phyloP scores from a whole-genome alignment of 2,329 filamentous ascomycete species.

The Pseudocercospora fijiensis region DNA sequence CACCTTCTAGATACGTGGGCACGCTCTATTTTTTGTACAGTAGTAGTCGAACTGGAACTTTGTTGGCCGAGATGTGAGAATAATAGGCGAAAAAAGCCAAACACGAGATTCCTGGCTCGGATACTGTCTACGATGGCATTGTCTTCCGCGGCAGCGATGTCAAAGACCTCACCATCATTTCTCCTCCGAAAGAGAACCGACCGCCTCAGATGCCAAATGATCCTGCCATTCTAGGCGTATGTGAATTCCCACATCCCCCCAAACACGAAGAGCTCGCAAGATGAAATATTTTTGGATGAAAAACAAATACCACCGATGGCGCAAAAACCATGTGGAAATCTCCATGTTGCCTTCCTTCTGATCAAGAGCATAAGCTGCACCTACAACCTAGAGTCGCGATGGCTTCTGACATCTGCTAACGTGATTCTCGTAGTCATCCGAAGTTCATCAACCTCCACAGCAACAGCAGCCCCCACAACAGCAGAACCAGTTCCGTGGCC shows the following conservation, averaged over 20 bases:
- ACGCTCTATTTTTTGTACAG: no score
- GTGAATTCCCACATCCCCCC: conserved; percentile 46
- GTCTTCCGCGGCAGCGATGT: conserved; percentile 98
- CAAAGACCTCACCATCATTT: conserved; percentile 93
- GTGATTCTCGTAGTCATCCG: conserved; percentile 8
- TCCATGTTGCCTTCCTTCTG: conserved; percentile 99
- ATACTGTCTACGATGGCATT: conserved; percentile 96
- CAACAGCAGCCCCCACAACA: conserved; percentile 27
- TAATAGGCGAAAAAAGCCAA: no score
- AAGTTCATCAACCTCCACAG: conserved; percentile 16
- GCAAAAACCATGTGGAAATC: conserved; percentile 94
- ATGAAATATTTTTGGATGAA: conserved; percentile 98
- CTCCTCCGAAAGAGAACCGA: conserved; percentile 65
- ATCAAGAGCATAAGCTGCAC: conserved; percentile 41
- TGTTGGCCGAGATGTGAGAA: no score
- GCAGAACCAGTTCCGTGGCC: conserved; percentile 39
- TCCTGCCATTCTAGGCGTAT: conserved; percentile 94
- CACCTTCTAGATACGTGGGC: conserved; percentile 76
- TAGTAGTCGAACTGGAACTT: no score
- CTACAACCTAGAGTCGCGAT: conserved; percentile 10
- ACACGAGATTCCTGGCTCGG: conserved; percentile 80
- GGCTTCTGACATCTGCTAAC: conserved; percentile 4
- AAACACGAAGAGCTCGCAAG: conserved; percentile 54
- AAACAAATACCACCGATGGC: conserved; percentile 84
- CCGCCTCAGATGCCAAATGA: conserved; percentile 83